phyloP scores from a whole-genome alignment of 1,139 yeast genomes.

The Candida dubliniensis region DNA sequence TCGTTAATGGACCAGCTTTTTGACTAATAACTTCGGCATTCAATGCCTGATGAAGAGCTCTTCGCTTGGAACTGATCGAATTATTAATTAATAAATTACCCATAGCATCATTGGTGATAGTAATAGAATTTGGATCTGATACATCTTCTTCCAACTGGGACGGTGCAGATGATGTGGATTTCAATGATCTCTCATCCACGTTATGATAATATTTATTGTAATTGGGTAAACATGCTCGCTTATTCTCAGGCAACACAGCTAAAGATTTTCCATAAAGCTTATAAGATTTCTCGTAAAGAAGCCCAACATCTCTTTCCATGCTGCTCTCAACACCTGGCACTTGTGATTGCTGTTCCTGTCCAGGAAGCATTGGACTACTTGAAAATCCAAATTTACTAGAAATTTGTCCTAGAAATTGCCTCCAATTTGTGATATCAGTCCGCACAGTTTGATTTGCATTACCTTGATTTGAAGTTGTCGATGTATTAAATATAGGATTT shows the following conservation, averaged over 20 bases:
- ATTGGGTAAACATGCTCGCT: conserved; percentile 47
- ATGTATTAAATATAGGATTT: conserved; percentile 9
- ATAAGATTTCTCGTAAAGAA: conserved; percentile 41
- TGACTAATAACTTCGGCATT: conserved; percentile 30
- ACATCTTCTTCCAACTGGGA: conserved; percentile 30
- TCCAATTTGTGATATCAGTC: conserved; percentile 39
- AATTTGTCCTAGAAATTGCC: conserved; percentile 35
- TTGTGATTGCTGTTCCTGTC: conserved; percentile 13
- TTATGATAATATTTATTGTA: conserved; percentile 31
- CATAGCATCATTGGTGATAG: conserved; percentile 45
- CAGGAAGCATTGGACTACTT: conserved; percentile 25
- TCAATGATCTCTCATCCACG: not conserved
- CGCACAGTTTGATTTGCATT: conserved; percentile 14
- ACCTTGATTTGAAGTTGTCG: conserved; percentile 28
- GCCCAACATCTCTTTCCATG: conserved; percentile 36
- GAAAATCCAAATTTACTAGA: conserved; percentile 42
- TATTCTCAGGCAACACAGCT: conserved; percentile 37
- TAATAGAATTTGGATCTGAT: conserved; percentile 35
- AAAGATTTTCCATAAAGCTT: conserved; percentile 42
- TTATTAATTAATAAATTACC: conserved; percentile 46
- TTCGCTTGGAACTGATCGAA: conserved; percentile 7
- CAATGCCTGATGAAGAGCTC: conserved; percentile 11
- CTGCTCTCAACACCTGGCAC: conserved; percentile 16
- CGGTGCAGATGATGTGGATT: conserved; percentile 13
- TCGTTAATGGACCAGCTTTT: conserved; percentile 33